Evolutionary conservation across 768 basidiomycete species (phyloP).

Genomic region (Fibroporia radiculosa): DNA sequence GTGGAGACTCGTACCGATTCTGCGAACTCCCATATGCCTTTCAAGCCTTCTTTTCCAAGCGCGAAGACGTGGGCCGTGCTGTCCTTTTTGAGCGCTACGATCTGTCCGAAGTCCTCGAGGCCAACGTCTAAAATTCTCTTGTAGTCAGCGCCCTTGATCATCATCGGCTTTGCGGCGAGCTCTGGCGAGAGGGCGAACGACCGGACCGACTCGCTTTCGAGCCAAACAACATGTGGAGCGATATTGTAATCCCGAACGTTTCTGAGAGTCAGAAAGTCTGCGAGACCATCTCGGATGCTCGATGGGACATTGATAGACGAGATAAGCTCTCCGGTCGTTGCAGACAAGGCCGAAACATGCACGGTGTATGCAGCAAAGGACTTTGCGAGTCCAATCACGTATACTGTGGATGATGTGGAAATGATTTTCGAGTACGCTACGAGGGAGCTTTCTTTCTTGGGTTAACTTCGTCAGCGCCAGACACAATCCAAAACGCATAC

Average conservation of each 20-base stretch:
- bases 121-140: conserved; percentile 54
- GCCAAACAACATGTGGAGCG: conserved; percentile 40
- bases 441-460: conserved; percentile 39
- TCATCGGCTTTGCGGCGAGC: conserved; percentile 39
- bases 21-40: conserved; percentile 47
- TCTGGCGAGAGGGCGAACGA: conserved; percentile 43
- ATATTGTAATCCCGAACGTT: conserved; percentile 12
- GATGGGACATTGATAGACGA: conserved; percentile 48
- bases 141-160: conserved; percentile 39
- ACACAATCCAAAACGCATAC: conserved; percentile 17
- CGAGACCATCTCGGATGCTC: conserved; percentile 26
- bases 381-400: conserved; percentile 39
- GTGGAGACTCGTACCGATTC: conserved; percentile 38
- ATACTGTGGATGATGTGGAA: conserved; percentile 45
- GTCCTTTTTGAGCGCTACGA: conserved; percentile 51
- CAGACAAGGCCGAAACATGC: conserved; percentile 54
- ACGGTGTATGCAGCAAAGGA: conserved; percentile 51
- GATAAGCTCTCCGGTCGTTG: conserved; percentile 45
- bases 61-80: conserved; percentile 51
- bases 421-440: conserved; percentile 59
- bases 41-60: conserved; percentile 36
- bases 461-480: neutral
- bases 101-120: conserved; percentile 43
- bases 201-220: conserved; percentile 43
- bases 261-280: conserved; percentile 30